Evolutionary conservation across 129 eudicot species (phyloP).

Genomic region (Centella asiatica): DNA sequence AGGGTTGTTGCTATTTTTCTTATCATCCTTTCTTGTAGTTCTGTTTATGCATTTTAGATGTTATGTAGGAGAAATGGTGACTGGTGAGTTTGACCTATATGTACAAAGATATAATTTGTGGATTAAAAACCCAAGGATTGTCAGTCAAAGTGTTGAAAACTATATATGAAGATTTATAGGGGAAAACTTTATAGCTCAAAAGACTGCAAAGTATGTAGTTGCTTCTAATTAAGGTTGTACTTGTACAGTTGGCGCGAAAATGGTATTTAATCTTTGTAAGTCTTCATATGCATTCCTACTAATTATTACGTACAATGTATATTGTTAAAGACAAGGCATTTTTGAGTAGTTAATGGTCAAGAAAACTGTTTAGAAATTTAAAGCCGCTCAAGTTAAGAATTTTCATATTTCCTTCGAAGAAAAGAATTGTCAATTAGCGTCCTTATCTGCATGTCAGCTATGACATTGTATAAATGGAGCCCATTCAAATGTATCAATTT

Average conservation of each 20-base stretch:
- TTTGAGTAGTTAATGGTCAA: background rate
- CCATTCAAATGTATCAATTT: background rate
- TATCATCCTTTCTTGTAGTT: too few relatives aligned
- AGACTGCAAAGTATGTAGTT: background rate
- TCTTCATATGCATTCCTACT: background rate
- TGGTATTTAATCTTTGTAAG: too few relatives aligned
- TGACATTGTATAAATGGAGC: background rate
- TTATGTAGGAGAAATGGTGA: too few relatives aligned
- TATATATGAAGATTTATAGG: too few relatives aligned
- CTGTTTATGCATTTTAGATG: too few relatives aligned
- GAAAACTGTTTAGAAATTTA: background rate
- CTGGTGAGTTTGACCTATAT: too few relatives aligned
- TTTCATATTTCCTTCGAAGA: background rate
- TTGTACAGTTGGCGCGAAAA: background rate
- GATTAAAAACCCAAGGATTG: background rate
- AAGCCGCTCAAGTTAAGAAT: background rate
- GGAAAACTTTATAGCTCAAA: too few relatives aligned
- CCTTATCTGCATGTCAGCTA: too few relatives aligned
- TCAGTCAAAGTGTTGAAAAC: background rate
- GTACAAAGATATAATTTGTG: too few relatives aligned
- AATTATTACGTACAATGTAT: background rate
- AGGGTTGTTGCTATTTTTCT: background rate
- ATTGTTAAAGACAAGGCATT: background rate
- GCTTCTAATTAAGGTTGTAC: background rate
- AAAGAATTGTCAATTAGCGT: background rate